phyloP scores from a whole-genome alignment of 2,329 filamentous ascomycete species.

The Fusarium duplospermum region DNA sequence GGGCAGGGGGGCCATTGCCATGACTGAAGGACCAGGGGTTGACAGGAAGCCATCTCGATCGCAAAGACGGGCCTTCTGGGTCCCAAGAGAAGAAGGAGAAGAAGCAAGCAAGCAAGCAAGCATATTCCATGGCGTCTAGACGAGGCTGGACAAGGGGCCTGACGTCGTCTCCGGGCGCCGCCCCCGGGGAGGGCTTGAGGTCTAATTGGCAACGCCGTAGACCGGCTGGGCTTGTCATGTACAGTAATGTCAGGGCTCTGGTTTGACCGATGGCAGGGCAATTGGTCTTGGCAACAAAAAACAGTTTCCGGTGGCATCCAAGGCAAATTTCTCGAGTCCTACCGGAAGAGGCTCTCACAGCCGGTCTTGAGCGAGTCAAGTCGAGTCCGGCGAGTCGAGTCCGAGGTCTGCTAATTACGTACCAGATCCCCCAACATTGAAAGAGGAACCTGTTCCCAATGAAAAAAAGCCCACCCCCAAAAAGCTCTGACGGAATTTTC shows the following conservation, averaged over 20 bases:
- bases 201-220: conserved; percentile 21
- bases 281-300: conserved; percentile 22
- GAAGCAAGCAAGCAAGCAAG: not conserved
- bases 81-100: not conserved
- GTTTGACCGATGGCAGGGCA: conserved; percentile 21
- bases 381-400: conserved; percentile 17
- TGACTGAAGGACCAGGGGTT: conserved; percentile 25
- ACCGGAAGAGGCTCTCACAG: not conserved
- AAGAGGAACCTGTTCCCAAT: not conserved
- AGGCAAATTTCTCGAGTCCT: not conserved
- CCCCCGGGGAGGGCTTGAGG: conserved; percentile 8
- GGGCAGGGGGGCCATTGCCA: conserved; percentile 10
- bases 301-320: not conserved
- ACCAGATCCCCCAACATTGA: conserved; percentile 2
- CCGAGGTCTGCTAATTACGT: conserved; percentile 34
- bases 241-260: conserved; percentile 18
- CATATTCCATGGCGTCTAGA: not conserved
- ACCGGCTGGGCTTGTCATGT: conserved; percentile 6
- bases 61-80: not conserved
- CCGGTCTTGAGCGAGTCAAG: conserved; percentile 28
- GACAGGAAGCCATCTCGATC: conserved; percentile 11
- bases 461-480: not conserved
- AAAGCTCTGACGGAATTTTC: conserved; percentile 12
- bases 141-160: conserved; percentile 2
- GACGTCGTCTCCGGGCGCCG: not conserved